Base-by-base conservation (phyloP, 116 monocot species). In the Trichopus zeylanicus region DNA sequence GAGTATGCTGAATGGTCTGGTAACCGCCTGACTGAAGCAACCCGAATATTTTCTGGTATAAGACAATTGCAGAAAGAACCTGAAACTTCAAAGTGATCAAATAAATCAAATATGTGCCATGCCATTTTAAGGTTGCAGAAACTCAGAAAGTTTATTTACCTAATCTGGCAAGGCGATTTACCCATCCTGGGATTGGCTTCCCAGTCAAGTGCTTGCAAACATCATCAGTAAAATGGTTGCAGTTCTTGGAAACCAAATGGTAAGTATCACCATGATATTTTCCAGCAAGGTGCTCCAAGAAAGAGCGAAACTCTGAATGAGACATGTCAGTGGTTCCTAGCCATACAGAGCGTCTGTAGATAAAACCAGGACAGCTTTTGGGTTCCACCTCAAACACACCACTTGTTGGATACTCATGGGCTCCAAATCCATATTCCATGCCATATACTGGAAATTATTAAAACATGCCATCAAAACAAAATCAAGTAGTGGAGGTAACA, bases 311-410 rank as follows among this genome's bases (percentile, higher is more conserved):
- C 57, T 84, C 88, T 46, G 60, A 28, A 35, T 18, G 68, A 34
- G 84, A 71, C 78, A 87, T 72, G 34, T 71, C 60, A 12, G 87
- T 87, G 20, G 67, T 66, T 7, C 92, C 92, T 56, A 92, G 58
- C 69, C 69, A 70, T 21, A 92, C 61, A 21, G 92, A 79, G 25
- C 92, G 68, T 22, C 92, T 64, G 67, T 73, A 92, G 20, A 76
- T 66, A 73, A 84, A 92, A 26, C 92, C 92, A 61, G 92, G 92
- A 46, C 92, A 92, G 51, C 67, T 69, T 61, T 69, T 87, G 31
- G 92, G 88, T 72, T 92, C 92, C 21, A 92, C 92, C 76, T 88
- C 88, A 62, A 92, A 92, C 20, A 92, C 92, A 39, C 92, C 92
- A 67, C 81, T 87, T 21, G 84, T 66, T 60, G 84, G 77, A 67